Evolutionary conservation across 805 yeast genomes (phyloP), one percentile per base, ranked within the genome.

Genomic region (Komagataella phaffii): DNA sequence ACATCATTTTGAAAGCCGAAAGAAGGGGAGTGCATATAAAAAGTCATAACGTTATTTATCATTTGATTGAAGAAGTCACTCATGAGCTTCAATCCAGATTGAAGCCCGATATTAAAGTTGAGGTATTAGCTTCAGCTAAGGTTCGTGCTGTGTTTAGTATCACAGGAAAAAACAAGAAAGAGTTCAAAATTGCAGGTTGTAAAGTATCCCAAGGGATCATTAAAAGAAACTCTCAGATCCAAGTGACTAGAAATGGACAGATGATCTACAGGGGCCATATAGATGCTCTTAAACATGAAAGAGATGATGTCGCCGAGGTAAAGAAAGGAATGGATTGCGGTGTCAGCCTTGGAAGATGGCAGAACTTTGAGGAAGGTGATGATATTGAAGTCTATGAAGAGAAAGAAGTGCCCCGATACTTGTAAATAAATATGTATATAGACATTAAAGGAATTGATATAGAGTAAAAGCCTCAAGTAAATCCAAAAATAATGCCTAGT

Each of bases 241-340:
- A 66, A 47, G 61, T 73, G n/a, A 58, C 69, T 51, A 56, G 65
- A 50, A 68, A 73, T 45, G 96, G 96, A 1, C 68, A 69, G 8
- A 44, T 53, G 4, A 53, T 63, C 5, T 71, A 66, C 57, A 56
- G 66, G 7, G 76, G 72, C 10, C 68, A 63, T 36, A 63, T 93
- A 6, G 76, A 82, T 2, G 81, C 91, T 6, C 73, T 93, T 64
- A 89, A 87, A 66, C 87, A 85, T 55, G 81, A 80, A 50, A 88
- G 88, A 63, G 90, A 87, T 47, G 95, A 87, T 57, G 85, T 83
- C 3, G 57, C 68, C 1, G 91, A 85, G 59, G 87, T 86, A 7
- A 78, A 78, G 53, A 90, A 87, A 66, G 97, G 96, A 24, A 76
- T 77, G 24, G 99, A 93, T 58, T 93, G 97, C 71, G 99, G 99